Percentiles rank a stretch among this genome's conserved stretches.
phyloP scores from a whole-genome alignment of 1,139 yeast genomes.

The Sporopachydermia cereana region DNA sequence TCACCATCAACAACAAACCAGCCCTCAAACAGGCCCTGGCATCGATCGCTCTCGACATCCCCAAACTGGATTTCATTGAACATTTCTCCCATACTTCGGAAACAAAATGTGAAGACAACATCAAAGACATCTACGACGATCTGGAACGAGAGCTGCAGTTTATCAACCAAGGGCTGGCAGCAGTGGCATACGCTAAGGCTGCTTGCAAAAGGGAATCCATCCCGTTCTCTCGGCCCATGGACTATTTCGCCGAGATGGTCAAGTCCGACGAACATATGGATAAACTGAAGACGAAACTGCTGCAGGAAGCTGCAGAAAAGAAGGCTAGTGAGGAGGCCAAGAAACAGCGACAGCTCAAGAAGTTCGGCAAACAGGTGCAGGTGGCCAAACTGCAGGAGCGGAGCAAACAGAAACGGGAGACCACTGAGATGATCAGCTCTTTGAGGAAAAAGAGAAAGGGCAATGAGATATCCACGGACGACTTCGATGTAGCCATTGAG shows the following conservation, averaged over 20 bases:
- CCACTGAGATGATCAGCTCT: conserved; percentile 80
- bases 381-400: conserved; percentile 88
- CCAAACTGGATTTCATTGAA: conserved; percentile 63
- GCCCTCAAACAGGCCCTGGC: conserved; percentile 45
- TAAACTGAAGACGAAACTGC: conserved; percentile 68
- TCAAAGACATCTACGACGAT: conserved; percentile 90
- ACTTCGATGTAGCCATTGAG: conserved; percentile 50
- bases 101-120: conserved; percentile 46
- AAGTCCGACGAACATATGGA: conserved; percentile 98
- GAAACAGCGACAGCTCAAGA: conserved; percentile 89
- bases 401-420: conserved; percentile 86
- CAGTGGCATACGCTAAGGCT: conserved; percentile 64
- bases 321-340: conserved; percentile 90
- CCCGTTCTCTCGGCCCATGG: conserved; percentile 88
- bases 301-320: conserved; percentile 80
- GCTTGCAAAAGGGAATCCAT: conserved; percentile 48
- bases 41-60: conserved; percentile 22
- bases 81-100: conserved; percentile 64
- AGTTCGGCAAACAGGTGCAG: conserved; percentile 96
- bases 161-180: conserved; percentile 85
- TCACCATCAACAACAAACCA: conserved; percentile 63
- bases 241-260: conserved; percentile 97
- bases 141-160: conserved; percentile 78
- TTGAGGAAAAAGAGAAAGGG: conserved; percentile 79
- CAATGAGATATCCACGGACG: conserved; percentile 42